Conservation (phyloP, 176 grass and related monocot genomes). For the Lolium rigidum region DNA sequence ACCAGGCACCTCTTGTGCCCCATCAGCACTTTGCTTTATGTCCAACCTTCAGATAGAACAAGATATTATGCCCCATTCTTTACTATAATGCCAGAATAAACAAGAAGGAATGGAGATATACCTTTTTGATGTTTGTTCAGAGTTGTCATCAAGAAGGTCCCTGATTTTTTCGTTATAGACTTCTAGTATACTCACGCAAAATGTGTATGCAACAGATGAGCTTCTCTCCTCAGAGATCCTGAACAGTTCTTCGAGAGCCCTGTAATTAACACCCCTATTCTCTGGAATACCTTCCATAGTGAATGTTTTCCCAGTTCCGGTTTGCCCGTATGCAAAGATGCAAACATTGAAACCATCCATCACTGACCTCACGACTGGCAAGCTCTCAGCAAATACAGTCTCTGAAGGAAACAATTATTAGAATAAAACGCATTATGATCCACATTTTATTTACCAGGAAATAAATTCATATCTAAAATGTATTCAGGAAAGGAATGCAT, state of each 20-base stretch:
- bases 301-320: slow-evolving; percentile 91
- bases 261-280: slow-evolving; percentile 94
- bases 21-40: slow-evolving; percentile 80
- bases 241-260: slow-evolving; percentile 91
- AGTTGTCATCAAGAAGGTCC: slow-evolving; percentile 75
- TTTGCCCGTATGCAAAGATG: slow-evolving; percentile 97
- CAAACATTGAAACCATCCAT: slow-evolving; percentile 97
- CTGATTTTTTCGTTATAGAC: slow-evolving; percentile 97
- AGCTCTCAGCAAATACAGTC: slow-evolving; percentile 69
- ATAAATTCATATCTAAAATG: slow-evolving; percentile 2
- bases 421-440: slow-evolving; percentile 33
- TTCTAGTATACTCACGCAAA: slow-evolving; percentile 90
- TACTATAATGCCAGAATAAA: slow-evolving; percentile 15
- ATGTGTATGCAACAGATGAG: slow-evolving; percentile 54
- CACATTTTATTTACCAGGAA: not conserved
- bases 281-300: slow-evolving; percentile 94
- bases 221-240: slow-evolving; percentile 56
- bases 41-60: slow-evolving; percentile 79
- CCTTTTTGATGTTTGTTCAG: slow-evolving; percentile 67
- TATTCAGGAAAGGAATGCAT: not conserved
- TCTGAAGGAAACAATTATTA: slow-evolving; percentile 59
- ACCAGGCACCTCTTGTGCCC: slow-evolving; percentile 84
- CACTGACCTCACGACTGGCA: slow-evolving; percentile 79
- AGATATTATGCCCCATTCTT: slow-evolving; percentile 9
- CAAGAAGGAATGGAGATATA: slow-evolving; percentile 36